These are phyloP conservation scores for Neopestalotiopsis clavispora DNA, from an alignment of 2,329 filamentous ascomycete genomes.

Conservation along the genomic window DNA sequence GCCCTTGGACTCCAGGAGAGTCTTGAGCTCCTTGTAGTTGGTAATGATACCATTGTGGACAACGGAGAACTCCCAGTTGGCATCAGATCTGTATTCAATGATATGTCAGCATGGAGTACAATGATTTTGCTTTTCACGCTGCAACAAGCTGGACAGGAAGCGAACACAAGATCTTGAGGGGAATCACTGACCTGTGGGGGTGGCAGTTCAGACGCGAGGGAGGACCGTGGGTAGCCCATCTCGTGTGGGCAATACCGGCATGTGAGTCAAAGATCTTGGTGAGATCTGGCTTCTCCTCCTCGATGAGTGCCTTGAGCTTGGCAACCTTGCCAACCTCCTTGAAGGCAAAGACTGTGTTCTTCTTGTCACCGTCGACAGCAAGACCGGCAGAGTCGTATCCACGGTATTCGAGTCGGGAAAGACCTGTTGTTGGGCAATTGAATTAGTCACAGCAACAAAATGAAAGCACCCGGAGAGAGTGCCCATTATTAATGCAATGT, in stretches of 20 bases:
- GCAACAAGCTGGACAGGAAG: slow-evolving; percentile 22
- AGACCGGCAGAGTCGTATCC: slow-evolving; percentile 98
- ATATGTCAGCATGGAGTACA: slow-evolving; percentile 8
- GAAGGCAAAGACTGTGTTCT: slow-evolving; percentile 95
- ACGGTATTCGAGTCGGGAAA: slow-evolving; percentile 95
- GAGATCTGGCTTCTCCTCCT: slow-evolving; percentile 79
- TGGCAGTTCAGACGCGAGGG: slow-evolving; percentile 97
- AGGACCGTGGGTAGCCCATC: slow-evolving; percentile 97
- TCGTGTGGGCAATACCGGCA: slow-evolving; percentile 97
- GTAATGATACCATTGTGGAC: slow-evolving; percentile 99
- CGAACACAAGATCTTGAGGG: background rate
- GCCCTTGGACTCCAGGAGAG: slow-evolving; percentile 89
- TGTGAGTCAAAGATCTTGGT: slow-evolving; percentile 97
- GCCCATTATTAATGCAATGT: background rate
- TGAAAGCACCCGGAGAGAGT: background rate
- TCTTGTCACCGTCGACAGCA: slow-evolving; percentile 96
- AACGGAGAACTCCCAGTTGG: slow-evolving; percentile 93
- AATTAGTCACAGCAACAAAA: background rate
- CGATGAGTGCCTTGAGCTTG: slow-evolving; percentile 93
- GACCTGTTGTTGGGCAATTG: slow-evolving; percentile 59
- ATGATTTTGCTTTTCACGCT: slow-evolving; percentile 2
- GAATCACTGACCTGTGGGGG: slow-evolving; percentile 79
- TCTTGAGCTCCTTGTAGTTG: slow-evolving; percentile 99
- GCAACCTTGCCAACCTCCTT: slow-evolving; percentile 99
- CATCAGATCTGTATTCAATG: slow-evolving; percentile 74